A percentile compares a stretch with the other conserved stretches of the same genome.
These are phyloP conservation scores for Vigna mungo DNA, from an alignment of 306 rosid genomes.

Conservation along the genomic window DNA sequence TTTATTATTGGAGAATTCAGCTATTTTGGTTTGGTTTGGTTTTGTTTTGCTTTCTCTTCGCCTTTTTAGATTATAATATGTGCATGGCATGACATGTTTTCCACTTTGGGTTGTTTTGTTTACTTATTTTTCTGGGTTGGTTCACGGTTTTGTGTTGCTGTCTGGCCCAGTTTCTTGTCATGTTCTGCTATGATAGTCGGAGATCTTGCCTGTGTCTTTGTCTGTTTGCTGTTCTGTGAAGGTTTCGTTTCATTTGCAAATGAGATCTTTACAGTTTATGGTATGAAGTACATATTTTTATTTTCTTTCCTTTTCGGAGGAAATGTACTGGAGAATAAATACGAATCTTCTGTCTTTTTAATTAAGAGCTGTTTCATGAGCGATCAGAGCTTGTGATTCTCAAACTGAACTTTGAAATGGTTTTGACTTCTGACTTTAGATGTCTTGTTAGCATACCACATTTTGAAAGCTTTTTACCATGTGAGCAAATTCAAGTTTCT, in stretches of 20 bases:
- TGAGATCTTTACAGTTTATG: conserved; percentile 39
- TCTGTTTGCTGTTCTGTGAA: conserved; percentile 44
- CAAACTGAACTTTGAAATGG: conserved; percentile 17
- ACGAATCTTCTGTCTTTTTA: conserved; percentile 5
- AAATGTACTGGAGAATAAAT: conserved; percentile 28
- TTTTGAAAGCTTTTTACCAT: conserved; percentile 27
- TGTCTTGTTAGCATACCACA: conserved; percentile 39
- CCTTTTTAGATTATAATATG: conserved; percentile 28
- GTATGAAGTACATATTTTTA: conserved; percentile 1
- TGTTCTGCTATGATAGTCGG: conserved; percentile 1
- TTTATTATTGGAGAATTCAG: conserved; percentile 26
- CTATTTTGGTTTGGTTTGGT: conserved; percentile 30
- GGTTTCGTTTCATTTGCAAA: conserved; percentile 31
- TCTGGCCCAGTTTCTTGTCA: conserved; percentile 4
- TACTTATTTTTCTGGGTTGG: conserved; percentile 39
- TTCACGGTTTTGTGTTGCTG: conserved; percentile 39
- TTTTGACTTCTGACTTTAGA: conserved; percentile 43
- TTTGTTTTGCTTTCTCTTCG: neutral
- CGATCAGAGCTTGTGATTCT: conserved; percentile 40
- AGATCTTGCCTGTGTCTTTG: conserved; percentile 49
- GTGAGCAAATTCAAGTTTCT: conserved; percentile 33
- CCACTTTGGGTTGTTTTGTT: conserved; percentile 21
- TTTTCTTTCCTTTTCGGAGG: conserved; percentile 21
- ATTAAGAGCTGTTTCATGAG: conserved; percentile 37
- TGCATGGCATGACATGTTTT: conserved; percentile 75